Evolutionary conservation across 768 basidiomycete species (phyloP), one percentile per base, ranked within the genome.

Genomic region (Hemileccinum impolitum): DNA sequence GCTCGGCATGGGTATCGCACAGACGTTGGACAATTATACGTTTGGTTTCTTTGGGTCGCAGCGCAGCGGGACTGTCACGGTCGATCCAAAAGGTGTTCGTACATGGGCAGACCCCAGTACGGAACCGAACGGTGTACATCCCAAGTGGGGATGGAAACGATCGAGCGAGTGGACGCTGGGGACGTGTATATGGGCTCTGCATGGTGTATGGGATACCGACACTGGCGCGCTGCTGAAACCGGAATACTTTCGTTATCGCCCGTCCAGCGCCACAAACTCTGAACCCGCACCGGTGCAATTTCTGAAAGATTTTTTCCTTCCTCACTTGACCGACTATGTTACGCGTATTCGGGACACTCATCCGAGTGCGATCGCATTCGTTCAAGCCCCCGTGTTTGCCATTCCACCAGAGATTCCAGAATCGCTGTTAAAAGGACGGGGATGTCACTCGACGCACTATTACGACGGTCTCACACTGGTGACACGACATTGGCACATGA

Each of bases 401-500:
- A 69, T 72, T 2, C 95, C 94, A 0, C 92, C 94, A 0, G 57
- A 66, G 19, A 64, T 83, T 1, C 76, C 78, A 8, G 76, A 78
- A 19, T 75, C 78, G 9, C 67, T 84, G 13, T 67, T 82, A 15
- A 75, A 79, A 13, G 84, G 94, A 2, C 82, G 86, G 2, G 84
- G 78, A 25, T 81, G 72, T 28, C 86, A 90, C 55, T 84, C 87
- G 4, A 76, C 84, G 0, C 95, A 98, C 65, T 98, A 93, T 66
- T 98, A 97, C 61, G 94, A 98, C 58, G 94, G 94, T 1, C 72
- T 97, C 35, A 98, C 95, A 0, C 79, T 98, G 36, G 74, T 98
- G n/a, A 89, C 90, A 30, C 77, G 90, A 31, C 90, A 94, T 59
- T 94, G 90, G 91, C 87, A 93, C 63, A 86, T 86, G 84, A 88